phyloP scores from a whole-genome alignment of 106 monocot species.

The Allium sativum region DNA sequence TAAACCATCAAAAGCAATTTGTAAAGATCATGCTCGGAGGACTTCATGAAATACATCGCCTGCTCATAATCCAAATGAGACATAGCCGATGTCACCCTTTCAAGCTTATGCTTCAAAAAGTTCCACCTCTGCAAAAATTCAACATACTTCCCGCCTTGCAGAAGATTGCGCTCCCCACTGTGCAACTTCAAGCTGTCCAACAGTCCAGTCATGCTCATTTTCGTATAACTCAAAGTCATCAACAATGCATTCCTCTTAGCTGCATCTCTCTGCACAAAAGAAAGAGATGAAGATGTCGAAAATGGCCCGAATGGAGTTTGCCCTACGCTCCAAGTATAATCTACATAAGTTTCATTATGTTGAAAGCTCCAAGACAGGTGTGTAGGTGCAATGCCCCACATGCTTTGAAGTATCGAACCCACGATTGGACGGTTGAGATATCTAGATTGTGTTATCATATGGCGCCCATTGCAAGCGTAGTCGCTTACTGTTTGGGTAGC shows the following conservation, averaged over 20 bases:
- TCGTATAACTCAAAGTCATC: constrained; percentile 61
- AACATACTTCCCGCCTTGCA: constrained; percentile 33
- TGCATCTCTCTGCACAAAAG: constrained; percentile 88
- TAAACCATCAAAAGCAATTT: constrained; percentile 68
- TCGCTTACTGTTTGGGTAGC: constrained; percentile 76
- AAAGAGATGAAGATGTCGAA: constrained; percentile 52
- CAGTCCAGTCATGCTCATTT: constrained; percentile 50
- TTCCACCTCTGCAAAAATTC: constrained; percentile 95
- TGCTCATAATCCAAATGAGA: constrained; percentile 83
- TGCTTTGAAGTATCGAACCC: constrained; percentile 76
- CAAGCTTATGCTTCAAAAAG: constrained; percentile 67
- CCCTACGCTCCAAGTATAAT: constrained; percentile 93
- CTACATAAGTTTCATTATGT: constrained; percentile 63
- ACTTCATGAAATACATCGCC: constrained; percentile 64
- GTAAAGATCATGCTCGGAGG: constrained; percentile 85
- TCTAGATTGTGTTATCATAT: constrained; percentile 69
- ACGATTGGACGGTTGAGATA: constrained; percentile 73
- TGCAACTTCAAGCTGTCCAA: constrained; percentile 53
- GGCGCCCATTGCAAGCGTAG: constrained; percentile 91
- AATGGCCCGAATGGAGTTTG: constrained; percentile 97
- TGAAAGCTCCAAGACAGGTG: constrained; percentile 75
- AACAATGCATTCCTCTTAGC: constrained; percentile 76
- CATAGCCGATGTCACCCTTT: constrained; percentile 67
- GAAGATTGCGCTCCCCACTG: constrained; percentile 76
- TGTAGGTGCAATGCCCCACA: constrained; percentile 88